A percentile compares a stretch with the other conserved stretches of the same genome.
Evolutionary conservation across 2,329 filamentous ascomycete species (phyloP).

Genomic region (Aspergillus melleus): DNA sequence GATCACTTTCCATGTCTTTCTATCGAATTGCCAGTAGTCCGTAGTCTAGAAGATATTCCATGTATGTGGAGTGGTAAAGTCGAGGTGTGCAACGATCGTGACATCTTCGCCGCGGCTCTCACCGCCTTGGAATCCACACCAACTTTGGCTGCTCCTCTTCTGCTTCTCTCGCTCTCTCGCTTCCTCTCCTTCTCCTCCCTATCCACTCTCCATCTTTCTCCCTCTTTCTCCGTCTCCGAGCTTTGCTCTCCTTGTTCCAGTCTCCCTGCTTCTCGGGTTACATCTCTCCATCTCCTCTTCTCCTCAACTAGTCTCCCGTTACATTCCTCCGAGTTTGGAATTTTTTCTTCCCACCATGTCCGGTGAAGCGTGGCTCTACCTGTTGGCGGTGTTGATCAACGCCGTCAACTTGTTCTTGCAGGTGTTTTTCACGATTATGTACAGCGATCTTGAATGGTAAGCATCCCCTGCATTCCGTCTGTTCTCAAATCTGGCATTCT

Average conservation of each 20-base stretch:
- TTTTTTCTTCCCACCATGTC: slow-evolving; percentile 66
- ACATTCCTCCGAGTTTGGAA: slow-evolving; percentile 7
- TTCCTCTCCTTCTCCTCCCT: background rate
- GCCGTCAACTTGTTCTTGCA: slow-evolving; percentile 99
- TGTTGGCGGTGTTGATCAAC: slow-evolving; percentile 97
- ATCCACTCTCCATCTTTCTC: background rate
- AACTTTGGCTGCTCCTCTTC: background rate
- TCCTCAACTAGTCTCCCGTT: background rate
- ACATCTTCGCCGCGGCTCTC: background rate
- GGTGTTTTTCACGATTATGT: slow-evolving; percentile 99
- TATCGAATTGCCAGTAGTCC: background rate
- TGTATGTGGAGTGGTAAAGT: no score
- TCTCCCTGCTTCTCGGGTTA: background rate
- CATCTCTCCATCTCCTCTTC: background rate
- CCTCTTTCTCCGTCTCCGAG: background rate
- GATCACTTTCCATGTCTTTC: background rate
- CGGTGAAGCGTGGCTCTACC: slow-evolving; percentile 97
- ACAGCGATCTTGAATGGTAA: slow-evolving; percentile 98
- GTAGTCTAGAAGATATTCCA: no score
- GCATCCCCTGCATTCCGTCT: slow-evolving; percentile 37
- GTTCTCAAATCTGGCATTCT: background rate
- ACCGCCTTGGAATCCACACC: slow-evolving; percentile 4
- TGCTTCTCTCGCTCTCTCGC: background rate
- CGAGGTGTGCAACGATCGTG: no score
- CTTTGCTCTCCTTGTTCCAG: background rate